Base-by-base conservation (phyloP, 176 grass and related monocot genomes). In the Urochloa ruziziensis region DNA sequence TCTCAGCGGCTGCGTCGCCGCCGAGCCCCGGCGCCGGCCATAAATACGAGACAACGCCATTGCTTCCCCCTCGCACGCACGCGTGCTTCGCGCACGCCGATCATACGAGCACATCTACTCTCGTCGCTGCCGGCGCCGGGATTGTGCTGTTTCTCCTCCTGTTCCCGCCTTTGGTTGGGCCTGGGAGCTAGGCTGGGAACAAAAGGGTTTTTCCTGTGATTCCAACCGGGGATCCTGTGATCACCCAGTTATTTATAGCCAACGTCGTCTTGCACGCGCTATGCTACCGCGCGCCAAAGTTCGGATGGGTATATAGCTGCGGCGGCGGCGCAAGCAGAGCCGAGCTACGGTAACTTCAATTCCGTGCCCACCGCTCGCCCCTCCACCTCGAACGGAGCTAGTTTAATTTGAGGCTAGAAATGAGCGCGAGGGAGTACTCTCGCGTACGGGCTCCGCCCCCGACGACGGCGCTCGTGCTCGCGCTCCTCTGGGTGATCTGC, bases 151-250 rank as follows among this genome's bases (percentile, higher is more conserved):
- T n/a, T n/a, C n/a, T 27, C 67, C 37, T 48, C 34, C 23, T 44
- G 66, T 43, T 36, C 39, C 59, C 6, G 24, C 70, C 59, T 36
- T 12, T 30, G 25, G 23, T 36, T 7, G 30, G 61, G 48, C 17
- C 28, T 33, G 14, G 44, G 47, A 3, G 3, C n/a, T n/a, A n/a
- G n/a, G n/a, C n/a, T n/a, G n/a, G n/a, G n/a, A n/a, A n/a, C n/a
- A n/a, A n/a, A 63, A 61, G 67, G 79, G 72, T 59, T 82, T 82
- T 86, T 51, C 79, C 47, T 82, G 83, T 82, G 88, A 85, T n/a
- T 63, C 30, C 23, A 15, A 16, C 47, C 80, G 83, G 73, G 83
- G 88, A 82, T 85, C 78, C 44, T 81, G 88, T 90, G 83, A 90
- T 16, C 64, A 23, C 25, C 5, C 70, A 39, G 27, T 67, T 35